Conservation (phyloP, 169 alveolate species). For the Cryptosporidium sp. region DNA sequence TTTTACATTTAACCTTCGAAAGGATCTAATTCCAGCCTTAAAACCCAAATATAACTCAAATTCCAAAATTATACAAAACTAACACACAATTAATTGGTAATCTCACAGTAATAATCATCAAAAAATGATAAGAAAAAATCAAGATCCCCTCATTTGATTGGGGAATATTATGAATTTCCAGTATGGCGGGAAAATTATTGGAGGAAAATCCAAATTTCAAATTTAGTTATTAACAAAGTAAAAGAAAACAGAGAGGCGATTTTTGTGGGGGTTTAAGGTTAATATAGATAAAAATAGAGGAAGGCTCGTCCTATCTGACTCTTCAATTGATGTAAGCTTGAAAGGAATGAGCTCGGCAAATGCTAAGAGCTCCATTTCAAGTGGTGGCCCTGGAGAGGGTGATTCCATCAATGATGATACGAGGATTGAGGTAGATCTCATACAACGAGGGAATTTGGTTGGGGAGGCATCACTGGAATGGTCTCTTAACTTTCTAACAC, state of each 20-base stretch:
- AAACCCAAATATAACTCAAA: background rate
- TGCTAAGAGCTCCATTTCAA: conserved; percentile 17
- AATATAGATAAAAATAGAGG: conserved; percentile 1
- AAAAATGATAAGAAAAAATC: background rate
- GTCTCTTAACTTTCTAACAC: conserved; percentile 53
- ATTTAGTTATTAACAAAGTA: background rate
- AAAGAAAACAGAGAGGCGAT: background rate
- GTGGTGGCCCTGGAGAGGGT: background rate
- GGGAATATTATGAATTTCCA: background rate
- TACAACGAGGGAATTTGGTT: conserved; percentile 21
- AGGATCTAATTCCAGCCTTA: background rate
- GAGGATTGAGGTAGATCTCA: conserved; percentile 6
- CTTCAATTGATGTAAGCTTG: background rate
- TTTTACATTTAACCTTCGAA: background rate
- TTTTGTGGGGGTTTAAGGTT: background rate
- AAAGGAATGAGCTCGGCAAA: conserved; percentile 17
- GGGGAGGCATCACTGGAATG: conserved; percentile 66
- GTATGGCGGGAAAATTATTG: background rate
- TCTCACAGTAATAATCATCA: background rate
- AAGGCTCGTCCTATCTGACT: background rate
- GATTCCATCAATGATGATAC: background rate
- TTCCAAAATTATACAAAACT: background rate
- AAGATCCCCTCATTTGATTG: background rate
- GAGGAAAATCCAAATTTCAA: background rate
- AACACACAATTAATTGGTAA: background rate